Base-by-base conservation (phyloP, 352 stramenopile genomes). In the Thraustochytrium striatum region DNA sequence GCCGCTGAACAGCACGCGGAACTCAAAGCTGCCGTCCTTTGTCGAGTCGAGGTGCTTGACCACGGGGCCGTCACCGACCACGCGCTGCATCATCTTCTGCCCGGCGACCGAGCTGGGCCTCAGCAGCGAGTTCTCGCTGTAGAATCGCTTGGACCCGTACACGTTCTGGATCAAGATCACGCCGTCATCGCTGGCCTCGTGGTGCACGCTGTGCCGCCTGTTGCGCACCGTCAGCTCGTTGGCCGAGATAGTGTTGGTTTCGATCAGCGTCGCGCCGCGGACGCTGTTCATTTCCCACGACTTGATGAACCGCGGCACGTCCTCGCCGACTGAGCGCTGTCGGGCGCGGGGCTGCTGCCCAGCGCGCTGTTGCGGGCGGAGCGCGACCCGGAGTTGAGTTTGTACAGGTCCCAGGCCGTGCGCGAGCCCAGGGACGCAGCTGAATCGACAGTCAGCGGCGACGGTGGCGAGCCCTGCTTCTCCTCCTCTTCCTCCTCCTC, bases 81-180 rank as follows among this genome's bases (percentile, higher is more conserved):
- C 50, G 9, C 32, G 21, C 35, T 75, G 33, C 41, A 75, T 75
- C 21, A 75, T 61, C 25, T 39, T 38, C 3, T 39, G 41, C 9
- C 65, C 65, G 19, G 65, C 65, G 5, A 25, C 65, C 21, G 65
- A 43, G 32, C 39, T 32, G 21, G 44, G 25, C 52, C 5, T 75
- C n/a, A 36, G 52, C 35, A 75, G 52, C 65, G 41, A 61, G 65
- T 38, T 75, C 32, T 75, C 65, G 50, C 65, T 75, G 50, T 75
- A 75, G 32, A 75, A 75, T 2, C 30, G 38, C 41, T 75, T 75
- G 3, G 65, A 75, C 7, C 65, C 65, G 39, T 62, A 75, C 11
- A 21, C 9, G 11, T 75, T 75, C 65, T 75, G 32, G 3, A 75
- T 30, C 9, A 75, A 39, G 25, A 75, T 75, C 5, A 75, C 65